phyloP scores from a whole-genome alignment of 257 asterid genomes.

The Nicotiana attenuata region DNA sequence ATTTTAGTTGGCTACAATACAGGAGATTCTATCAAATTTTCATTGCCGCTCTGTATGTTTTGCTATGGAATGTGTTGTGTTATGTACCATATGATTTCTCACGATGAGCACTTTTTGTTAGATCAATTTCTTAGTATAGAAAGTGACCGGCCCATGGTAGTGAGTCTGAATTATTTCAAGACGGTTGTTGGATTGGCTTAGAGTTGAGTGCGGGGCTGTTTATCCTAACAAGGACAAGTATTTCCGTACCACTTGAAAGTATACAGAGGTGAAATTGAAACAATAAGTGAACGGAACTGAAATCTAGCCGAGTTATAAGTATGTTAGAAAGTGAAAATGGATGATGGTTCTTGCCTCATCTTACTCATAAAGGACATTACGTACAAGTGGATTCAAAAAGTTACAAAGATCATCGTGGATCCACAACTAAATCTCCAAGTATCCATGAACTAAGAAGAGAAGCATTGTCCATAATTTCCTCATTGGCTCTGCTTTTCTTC shows the following conservation, averaged over 20 bases:
- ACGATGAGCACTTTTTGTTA: background rate
- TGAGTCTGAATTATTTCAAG: background rate
- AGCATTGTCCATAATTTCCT: slow-evolving; percentile 25
- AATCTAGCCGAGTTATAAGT: background rate
- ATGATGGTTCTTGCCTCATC: slow-evolving; percentile 20
- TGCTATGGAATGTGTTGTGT: background rate
- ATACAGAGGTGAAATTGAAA: background rate
- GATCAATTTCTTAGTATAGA: background rate
- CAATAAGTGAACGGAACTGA: background rate
- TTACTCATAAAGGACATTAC: slow-evolving; percentile 46
- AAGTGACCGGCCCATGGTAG: background rate
- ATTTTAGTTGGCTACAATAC: background rate
- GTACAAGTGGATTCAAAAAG: slow-evolving; percentile 41
- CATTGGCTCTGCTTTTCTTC: slow-evolving; percentile 11
- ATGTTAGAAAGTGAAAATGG: background rate
- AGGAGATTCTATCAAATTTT: background rate
- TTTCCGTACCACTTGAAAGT: background rate
- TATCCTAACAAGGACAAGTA: background rate
- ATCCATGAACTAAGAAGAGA: slow-evolving; percentile 19
- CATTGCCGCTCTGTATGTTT: background rate
- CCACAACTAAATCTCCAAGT: slow-evolving; percentile 28
- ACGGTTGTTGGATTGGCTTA: background rate
- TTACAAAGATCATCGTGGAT: slow-evolving; percentile 39
- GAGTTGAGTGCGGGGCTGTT: background rate
- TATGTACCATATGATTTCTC: background rate